These are phyloP conservation scores for Fusarium xylarioides DNA, from an alignment of 2,329 filamentous ascomycete genomes.

Conservation along the genomic window DNA sequence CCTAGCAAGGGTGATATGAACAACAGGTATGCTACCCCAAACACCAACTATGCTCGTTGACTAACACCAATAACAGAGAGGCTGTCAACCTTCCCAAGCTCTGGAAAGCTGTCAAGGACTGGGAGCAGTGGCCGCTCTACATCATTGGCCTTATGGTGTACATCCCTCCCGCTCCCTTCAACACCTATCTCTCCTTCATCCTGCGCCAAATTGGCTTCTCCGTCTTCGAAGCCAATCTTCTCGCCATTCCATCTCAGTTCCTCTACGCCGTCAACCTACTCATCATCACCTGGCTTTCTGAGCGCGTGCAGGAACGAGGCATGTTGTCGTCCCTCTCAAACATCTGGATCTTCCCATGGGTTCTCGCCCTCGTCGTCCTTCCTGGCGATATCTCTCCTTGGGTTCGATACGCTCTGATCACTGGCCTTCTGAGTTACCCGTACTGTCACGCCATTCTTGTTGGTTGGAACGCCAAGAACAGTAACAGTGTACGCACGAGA, in stretches of 20 bases:
- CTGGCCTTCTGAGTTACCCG: constrained; percentile 56
- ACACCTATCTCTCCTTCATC: constrained; percentile 57
- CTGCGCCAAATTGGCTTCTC: constrained; percentile 55
- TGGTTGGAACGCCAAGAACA: constrained; percentile 68
- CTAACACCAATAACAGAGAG: constrained; percentile 50
- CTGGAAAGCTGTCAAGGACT: constrained; percentile 64
- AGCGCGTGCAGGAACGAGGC: constrained; percentile 55
- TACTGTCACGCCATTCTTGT: constrained; percentile 60
- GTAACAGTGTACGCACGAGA: constrained; percentile 68
- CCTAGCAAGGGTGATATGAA: constrained; percentile 70
- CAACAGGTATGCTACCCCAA: constrained; percentile 52
- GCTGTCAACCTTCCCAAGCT: constrained; percentile 48
- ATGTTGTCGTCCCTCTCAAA: constrained; percentile 57
- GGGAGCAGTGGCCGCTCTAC: constrained; percentile 64
- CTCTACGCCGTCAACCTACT: constrained; percentile 58
- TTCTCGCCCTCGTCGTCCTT: constrained; percentile 55
- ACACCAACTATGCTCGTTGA: fast-evolving
- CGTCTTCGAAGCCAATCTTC: constrained; percentile 56
- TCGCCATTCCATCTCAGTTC: constrained; percentile 56
- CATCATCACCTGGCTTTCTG: constrained; percentile 56
- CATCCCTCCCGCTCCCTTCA: constrained; percentile 54
- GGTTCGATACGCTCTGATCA: constrained; percentile 52
- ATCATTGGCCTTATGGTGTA: constrained; percentile 60
- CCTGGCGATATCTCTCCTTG: constrained; percentile 51
- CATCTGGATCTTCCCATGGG: constrained; percentile 60